Evolutionary conservation across 2,329 filamentous ascomycete genomes (phyloP).

Genomic region (Paradendryphiella salina): DNA sequence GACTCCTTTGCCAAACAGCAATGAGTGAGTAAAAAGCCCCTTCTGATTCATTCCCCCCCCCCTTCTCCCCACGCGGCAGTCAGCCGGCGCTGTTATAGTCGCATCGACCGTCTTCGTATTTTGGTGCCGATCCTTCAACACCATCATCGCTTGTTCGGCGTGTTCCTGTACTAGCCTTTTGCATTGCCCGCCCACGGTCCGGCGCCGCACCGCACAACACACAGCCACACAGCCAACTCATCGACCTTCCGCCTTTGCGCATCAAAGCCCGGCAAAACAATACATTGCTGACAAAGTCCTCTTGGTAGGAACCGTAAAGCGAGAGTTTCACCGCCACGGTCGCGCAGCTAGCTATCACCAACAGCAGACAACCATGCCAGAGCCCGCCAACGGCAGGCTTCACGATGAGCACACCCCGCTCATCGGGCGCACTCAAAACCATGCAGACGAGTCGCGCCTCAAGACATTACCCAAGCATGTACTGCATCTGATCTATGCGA

Average conservation of each 20-base stretch:
- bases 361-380: conserved; percentile 26
- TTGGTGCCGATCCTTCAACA: conserved; percentile 1
- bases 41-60: conserved; percentile 13
- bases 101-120: conserved; percentile 13
- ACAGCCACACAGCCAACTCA: conserved; percentile 1
- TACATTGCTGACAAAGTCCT: conserved; percentile 10
- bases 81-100: conserved; percentile 10
- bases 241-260: conserved; percentile 2
- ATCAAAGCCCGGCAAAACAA: not conserved
- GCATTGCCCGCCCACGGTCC: not conserved
- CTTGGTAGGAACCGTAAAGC: conserved; percentile 40
- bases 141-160: not conserved
- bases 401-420: conserved; percentile 38
- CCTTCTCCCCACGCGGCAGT: conserved; percentile 9
- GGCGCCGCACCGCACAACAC: conserved; percentile 10
- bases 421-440: conserved; percentile 25
- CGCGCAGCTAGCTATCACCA: conserved; percentile 25
- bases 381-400: conserved; percentile 33
- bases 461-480: conserved; percentile 39
- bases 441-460: conserved; percentile 31
- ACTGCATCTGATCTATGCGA: conserved; percentile 47
- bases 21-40: conserved; percentile 25
- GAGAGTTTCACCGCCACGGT: conserved; percentile 38
- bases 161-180: not conserved
- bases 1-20: conserved; percentile 11